phyloP scores from a whole-genome alignment of 192 early-diverging fungal genomes.

The Coemansia sp. region DNA sequence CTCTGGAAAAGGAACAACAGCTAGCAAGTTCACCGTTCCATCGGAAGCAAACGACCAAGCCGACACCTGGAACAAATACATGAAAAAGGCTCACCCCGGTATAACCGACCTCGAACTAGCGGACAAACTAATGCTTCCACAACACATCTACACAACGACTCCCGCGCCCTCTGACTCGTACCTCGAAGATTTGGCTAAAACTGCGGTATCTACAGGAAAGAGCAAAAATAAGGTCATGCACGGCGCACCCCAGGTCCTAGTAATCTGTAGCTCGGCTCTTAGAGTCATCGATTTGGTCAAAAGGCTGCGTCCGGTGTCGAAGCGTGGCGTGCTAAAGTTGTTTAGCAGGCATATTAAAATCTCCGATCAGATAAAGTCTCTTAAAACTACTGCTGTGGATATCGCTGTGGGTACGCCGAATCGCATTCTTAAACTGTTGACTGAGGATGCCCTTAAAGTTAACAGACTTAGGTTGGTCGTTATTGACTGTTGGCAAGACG shows the following conservation, averaged over 20 bases:
- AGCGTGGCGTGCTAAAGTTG: conserved; percentile 40
- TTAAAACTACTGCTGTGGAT: conserved; percentile 23
- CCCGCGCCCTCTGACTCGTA: background rate
- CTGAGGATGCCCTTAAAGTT: conserved; percentile 32
- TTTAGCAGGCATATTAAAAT: conserved; percentile 56
- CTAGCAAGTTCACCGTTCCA: conserved; percentile 28
- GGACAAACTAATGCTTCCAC: conserved; percentile 20
- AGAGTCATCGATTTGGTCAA: conserved; percentile 49
- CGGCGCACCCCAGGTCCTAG: conserved; percentile 48
- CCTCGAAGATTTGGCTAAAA: conserved; percentile 33
- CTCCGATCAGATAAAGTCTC: conserved; percentile 25
- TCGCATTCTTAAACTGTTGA: conserved; percentile 41
- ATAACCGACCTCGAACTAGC: conserved; percentile 40
- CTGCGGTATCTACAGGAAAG: conserved; percentile 29
- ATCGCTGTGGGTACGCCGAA: conserved; percentile 54
- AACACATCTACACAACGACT: conserved; percentile 29
- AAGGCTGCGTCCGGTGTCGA: conserved; percentile 24
- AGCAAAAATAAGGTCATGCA: conserved; percentile 41
- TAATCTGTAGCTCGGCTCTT: conserved; percentile 49
- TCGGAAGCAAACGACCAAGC: conserved; percentile 23
- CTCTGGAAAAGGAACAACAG: conserved; percentile 10
- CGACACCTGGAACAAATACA: conserved; percentile 42
- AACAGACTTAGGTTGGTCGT: conserved; percentile 46
- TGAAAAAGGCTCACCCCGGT: conserved; percentile 44
- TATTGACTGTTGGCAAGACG: conserved; percentile 54